Conservation (phyloP, 805 yeast species). For the Saturnispora saitoi region DNA sequence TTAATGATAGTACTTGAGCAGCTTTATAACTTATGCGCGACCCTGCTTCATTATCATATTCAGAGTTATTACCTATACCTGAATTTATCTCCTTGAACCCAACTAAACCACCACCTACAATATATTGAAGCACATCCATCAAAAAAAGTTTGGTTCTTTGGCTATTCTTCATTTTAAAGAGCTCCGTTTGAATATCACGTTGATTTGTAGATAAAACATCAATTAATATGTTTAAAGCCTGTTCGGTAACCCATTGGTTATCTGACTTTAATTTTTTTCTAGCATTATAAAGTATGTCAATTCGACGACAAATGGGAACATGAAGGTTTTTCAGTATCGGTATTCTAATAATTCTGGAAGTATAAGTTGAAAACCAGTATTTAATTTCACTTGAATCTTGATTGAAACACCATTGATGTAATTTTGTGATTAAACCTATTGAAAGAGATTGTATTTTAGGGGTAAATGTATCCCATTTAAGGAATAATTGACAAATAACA, state of each 20-base stretch:
- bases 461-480: constrained; percentile 51
- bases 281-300: constrained; percentile 33
- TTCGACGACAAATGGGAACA: constrained; percentile 1
- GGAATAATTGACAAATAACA: constrained; percentile 63
- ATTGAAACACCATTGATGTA: constrained; percentile 6
- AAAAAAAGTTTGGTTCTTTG: neutral
- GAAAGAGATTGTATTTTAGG: constrained; percentile 43
- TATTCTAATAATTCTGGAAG: constrained; percentile 5
- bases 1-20: constrained; percentile 59
- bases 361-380: constrained; percentile 9
- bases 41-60: neutral
- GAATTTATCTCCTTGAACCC: constrained; percentile 29
- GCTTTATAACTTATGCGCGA: constrained; percentile 47
- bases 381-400: constrained; percentile 8
- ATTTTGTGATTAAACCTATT: constrained; percentile 10
- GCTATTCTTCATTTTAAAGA: neutral
- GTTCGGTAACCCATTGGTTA: constrained; percentile 63
- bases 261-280: constrained; percentile 50
- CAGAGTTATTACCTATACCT: constrained; percentile 23
- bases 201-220: constrained; percentile 34
- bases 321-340: constrained; percentile 7
- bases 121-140: constrained; percentile 5
- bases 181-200: constrained; percentile 5
- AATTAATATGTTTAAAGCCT: constrained; percentile 57
- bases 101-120: constrained; percentile 32